phyloP scores from a whole-genome alignment of 176 grass and related monocot genomes.

The Lolium multiflorum region DNA sequence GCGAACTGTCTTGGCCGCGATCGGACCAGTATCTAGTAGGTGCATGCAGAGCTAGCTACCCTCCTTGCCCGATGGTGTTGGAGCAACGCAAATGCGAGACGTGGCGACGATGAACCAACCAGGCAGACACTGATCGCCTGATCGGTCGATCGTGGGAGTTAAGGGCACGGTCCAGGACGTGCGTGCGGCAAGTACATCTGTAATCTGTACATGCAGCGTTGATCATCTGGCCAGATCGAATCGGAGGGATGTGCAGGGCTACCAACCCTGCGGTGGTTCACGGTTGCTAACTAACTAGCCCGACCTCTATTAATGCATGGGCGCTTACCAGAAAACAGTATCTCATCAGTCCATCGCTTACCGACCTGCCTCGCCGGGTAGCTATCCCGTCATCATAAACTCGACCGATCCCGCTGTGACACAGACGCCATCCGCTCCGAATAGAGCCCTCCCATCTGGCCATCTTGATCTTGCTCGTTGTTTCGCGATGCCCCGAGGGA shows the following conservation, averaged over 20 bases:
- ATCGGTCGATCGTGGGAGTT: not conserved
- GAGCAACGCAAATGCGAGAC: not conserved
- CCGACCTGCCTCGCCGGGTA: too few species aligned
- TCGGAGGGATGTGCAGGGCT: not conserved
- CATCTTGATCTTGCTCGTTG: not conserved
- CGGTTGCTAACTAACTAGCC: not conserved
- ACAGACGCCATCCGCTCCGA: not conserved
- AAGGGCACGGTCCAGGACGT: not conserved
- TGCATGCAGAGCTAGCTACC: not conserved
- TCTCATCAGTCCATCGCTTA: not conserved
- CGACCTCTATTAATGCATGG: not conserved
- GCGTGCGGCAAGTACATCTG: not conserved
- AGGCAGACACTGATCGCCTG: not conserved
- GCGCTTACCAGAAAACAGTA: slow-evolving; percentile 22
- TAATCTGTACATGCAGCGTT: not conserved
- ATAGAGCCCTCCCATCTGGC: too few species aligned
- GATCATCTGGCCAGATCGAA: not conserved
- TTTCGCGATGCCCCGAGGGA: not conserved
- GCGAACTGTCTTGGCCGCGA: not conserved
- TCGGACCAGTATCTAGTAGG: not conserved
- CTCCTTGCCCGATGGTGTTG: too few species aligned
- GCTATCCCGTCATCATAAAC: not conserved
- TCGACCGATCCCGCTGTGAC: not conserved
- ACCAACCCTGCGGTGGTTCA: slow-evolving; percentile 25
- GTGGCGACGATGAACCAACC: not conserved